Percentiles rank a stretch among this genome's conserved stretches.
Evolutionary conservation across 345 rosid genomes (phyloP).

Genomic region (Eutrema yunnanense): DNA sequence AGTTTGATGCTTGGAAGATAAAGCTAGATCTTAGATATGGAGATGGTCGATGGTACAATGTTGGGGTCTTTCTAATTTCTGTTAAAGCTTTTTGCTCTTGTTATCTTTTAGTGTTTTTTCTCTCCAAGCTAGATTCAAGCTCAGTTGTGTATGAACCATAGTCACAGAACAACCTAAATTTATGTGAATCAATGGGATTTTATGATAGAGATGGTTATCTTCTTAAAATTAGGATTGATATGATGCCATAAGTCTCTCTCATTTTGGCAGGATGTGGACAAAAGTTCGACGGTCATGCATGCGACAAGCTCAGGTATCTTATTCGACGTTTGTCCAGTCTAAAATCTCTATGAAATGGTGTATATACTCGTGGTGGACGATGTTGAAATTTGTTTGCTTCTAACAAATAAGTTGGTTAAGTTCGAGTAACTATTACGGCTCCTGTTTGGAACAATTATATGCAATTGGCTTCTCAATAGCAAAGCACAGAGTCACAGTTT

Average conservation of each 20-base stretch:
- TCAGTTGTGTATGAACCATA: neutral
- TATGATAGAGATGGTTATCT: neutral
- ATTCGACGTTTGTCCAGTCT: neutral
- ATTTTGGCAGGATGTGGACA: constrained; percentile 43
- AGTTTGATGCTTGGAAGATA: neutral
- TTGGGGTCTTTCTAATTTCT: neutral
- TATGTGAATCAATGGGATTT: neutral
- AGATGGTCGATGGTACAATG: neutral
- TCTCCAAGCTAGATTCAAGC: neutral
- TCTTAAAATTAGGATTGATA: neutral
- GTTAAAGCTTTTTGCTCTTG: neutral
- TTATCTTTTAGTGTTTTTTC: neutral
- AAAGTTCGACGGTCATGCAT: constrained; percentile 24
- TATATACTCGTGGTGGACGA: neutral
- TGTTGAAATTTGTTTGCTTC: neutral
- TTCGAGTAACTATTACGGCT: neutral
- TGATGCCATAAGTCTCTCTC: neutral
- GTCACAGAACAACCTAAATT: neutral
- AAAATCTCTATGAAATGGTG: neutral
- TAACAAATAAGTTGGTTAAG: neutral
- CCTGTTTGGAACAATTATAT: neutral
- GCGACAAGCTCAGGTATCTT: constrained; percentile 24
- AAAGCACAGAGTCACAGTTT: neutral
- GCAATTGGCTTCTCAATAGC: neutral
- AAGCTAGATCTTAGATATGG: neutral